These are phyloP conservation scores for Thelonectria olida DNA, from an alignment of 2,329 filamentous ascomycete genomes.

Conservation along the genomic window DNA sequence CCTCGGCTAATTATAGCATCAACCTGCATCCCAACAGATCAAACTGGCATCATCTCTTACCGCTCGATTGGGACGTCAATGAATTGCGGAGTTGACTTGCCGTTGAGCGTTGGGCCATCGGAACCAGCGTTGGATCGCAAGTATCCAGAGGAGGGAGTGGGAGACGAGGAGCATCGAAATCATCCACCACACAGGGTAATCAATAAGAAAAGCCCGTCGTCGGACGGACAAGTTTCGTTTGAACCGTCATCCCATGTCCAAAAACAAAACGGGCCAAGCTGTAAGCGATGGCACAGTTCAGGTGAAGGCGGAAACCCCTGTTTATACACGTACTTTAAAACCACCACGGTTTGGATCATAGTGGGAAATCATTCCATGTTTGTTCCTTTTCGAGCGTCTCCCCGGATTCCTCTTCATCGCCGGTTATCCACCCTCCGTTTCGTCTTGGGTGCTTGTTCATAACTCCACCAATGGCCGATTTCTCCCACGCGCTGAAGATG, in stretches of 20 bases:
- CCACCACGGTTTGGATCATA: constrained; percentile 27
- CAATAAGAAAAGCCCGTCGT: too few relatives aligned
- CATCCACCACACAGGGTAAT: too few relatives aligned
- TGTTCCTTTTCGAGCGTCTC: neutral
- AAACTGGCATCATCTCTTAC: neutral
- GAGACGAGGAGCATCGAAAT: too few relatives aligned
- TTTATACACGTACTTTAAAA: constrained; percentile 20
- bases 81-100: neutral
- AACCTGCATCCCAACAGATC: neutral
- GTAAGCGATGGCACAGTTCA: neutral
- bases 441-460: constrained; percentile 10
- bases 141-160: neutral
- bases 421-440: constrained; percentile 18
- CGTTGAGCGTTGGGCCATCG: too few relatives aligned
- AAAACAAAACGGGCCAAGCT: neutral
- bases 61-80: neutral
- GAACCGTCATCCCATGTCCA: neutral
- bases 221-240: neutral
- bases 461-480: constrained; percentile 30
- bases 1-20: neutral
- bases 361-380: constrained; percentile 3
- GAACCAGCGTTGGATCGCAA: too few relatives aligned
- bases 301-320: too few relatives aligned
- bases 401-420: constrained; percentile 15
- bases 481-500: constrained; percentile 20